These are phyloP conservation scores for Suillus sp. DNA, from an alignment of 768 basidiomycete genomes.

Conservation along the genomic window DNA sequence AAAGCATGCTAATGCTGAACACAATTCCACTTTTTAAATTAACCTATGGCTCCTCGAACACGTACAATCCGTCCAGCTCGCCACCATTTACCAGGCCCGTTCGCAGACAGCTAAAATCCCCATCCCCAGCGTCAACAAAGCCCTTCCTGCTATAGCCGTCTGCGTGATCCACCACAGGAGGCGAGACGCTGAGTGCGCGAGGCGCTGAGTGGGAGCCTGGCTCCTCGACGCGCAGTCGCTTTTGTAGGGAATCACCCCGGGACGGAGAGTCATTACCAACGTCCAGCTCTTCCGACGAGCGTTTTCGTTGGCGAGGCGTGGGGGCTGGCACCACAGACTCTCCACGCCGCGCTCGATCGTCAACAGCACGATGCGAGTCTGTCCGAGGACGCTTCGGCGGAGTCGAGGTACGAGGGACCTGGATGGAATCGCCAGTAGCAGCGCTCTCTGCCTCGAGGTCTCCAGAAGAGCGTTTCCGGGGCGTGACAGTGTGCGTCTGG, in stretches of 20 bases:
- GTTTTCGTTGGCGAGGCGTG: slow-evolving; percentile 41
- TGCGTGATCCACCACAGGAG: slow-evolving; percentile 13
- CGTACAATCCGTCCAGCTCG: slow-evolving; percentile 34
- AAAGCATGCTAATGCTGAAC: slow-evolving; percentile 7
- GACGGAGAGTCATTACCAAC: slow-evolving; percentile 19
- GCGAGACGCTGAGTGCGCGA: slow-evolving; percentile 21
- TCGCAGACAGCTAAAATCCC: slow-evolving; percentile 18
- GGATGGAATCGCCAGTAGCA: neutral
- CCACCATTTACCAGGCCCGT: slow-evolving; percentile 34
- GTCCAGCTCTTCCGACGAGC: slow-evolving; percentile 54
- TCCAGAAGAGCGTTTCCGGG: slow-evolving; percentile 40
- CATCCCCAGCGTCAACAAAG: slow-evolving; percentile 20
- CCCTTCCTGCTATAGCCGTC: slow-evolving; percentile 14
- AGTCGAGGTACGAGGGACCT: slow-evolving; percentile 28
- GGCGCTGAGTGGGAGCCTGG: slow-evolving; percentile 9
- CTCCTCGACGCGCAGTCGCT: slow-evolving; percentile 32
- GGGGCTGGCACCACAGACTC: neutral
- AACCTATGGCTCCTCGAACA: slow-evolving; percentile 26
- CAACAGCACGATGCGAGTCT: slow-evolving; percentile 15
- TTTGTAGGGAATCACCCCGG: slow-evolving; percentile 21
- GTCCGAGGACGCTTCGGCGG: slow-evolving; percentile 45
- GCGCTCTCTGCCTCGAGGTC: slow-evolving; percentile 37
- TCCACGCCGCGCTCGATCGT: slow-evolving; percentile 7
- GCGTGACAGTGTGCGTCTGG: slow-evolving; percentile 20
- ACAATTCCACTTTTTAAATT: slow-evolving; percentile 10